Base-by-base conservation (phyloP, 192 early-diverging fungal genomes). In the Tieghemiomyces parasiticus region DNA sequence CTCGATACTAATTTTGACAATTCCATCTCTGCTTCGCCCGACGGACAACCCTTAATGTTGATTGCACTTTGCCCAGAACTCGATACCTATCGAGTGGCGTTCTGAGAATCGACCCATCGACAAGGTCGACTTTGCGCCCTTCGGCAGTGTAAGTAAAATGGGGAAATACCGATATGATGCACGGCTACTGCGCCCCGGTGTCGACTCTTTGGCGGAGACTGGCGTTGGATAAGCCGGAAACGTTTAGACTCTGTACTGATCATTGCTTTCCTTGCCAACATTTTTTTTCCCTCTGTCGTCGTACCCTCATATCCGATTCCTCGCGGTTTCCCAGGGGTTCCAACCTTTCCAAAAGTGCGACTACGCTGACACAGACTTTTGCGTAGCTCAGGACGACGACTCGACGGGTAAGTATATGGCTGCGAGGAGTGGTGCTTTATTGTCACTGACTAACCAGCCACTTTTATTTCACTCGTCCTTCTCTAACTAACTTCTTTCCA, bases 291-390 rank as follows among this genome's bases (percentile, higher is more conserved):
- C n/a, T n/a, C n/a, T n/a, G n/a, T n/a, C n/a, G n/a, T n/a, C n/a
- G n/a, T n/a, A n/a, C n/a, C n/a, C n/a, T n/a, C n/a, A n/a, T n/a
- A n/a, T n/a, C n/a, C n/a, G n/a, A n/a, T n/a, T n/a, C n/a, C n/a
- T n/a, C n/a, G n/a, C n/a, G n/a, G n/a, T n/a, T n/a, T n/a, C 35
- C 19, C 45, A 44, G 10, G 29, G 30, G 30, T 63, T 34, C 59
- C 44, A 53, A 25, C 42, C 25, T 13, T 45, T 33, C 35, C 26
- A 31, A n/a, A 58, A 19, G 33, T 22, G 75, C 32, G 75, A 84
- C 53, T 83, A 77, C 67, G 80, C 73, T 26, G 83, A 81, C 44
- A 77, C 83, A 55, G 93, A 96, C 68, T 96, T 92, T 75, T 92
- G 91, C 63, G 70, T 89, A 2, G 76, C 93, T 34, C 88, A 93